Evolutionary conservation across 1,284 basidiomycete species (phyloP), one percentile per base, ranked within the genome.

Genomic region (Moesziomyces parantarcticus): DNA sequence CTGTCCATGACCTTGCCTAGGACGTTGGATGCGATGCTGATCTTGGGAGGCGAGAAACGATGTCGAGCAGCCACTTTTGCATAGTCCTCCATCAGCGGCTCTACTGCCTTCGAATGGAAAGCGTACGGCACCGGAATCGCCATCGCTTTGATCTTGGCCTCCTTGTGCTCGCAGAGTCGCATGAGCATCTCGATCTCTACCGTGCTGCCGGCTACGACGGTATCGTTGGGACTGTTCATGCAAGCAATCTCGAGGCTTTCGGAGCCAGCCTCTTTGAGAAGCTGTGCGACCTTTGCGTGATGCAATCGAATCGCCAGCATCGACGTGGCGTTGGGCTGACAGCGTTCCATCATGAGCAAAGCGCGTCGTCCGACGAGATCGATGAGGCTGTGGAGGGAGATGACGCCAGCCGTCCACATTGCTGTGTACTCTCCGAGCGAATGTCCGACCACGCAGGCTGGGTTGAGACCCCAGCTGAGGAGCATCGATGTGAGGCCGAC

Each of bases 381-480:
- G 39, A 77, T 47, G n/a, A 68, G 32, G 42, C 64, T 67, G 23
- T 36, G 55, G n/a, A 77, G 39, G 2, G 55, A 48, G 20, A 75
- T 36, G 13, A 69, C 68, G 1, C 62, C 68, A 14, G 68, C 57
- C 22, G 67, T 23, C 51, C 58, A 67, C 13, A 75, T 57, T 4
- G 72, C 72, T 6, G 68, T 50, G 51, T 77, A 77, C 48, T 77
- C 72, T 5, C 75, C 75, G 14, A 77, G 75, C 22, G 64, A 69
- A 46, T 77, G 75, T 7, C 75, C 75, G 14, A 58, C 57, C 10
- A 70, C 53, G 46, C 58, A 65, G 2, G 49, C 36, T 1, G 68
- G 61, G 39, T 55, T 34, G 20, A 75, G 23, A 5, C 72, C 72
- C 75, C 75, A 77, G 34, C 49, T 50, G 18, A 34, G 34, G 43